Base-by-base conservation (phyloP, 2,329 filamentous ascomycete genomes). In the Orbilia brochopaga region DNA sequence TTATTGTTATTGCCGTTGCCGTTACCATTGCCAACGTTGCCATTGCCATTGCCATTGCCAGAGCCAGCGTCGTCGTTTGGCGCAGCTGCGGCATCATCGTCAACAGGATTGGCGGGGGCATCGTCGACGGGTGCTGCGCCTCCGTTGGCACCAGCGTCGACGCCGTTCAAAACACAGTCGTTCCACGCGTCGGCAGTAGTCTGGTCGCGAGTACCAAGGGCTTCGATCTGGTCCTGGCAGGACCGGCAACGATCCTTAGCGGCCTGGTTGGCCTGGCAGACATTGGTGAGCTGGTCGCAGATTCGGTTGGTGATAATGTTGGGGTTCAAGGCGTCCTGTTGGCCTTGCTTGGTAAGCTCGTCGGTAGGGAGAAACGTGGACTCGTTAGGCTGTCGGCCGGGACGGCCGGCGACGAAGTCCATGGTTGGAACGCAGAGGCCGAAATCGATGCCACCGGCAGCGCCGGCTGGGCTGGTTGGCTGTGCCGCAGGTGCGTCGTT, bases 221-320 rank as follows among this genome's bases (percentile, higher is more conserved):
- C 82, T 75, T 80, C 69, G 54, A 87, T 83, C 78, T 82, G 77
- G 0, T 83, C 80, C 79, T 87, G 81, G 1, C 86, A 86, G 23
- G 79, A 79, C 55, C 78, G 75, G 79, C 85, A 87, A 3, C 82
- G 81, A 11, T 82, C 77, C 74, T 84, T 82, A 60, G 86, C 87
- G 2, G 85, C 86, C 24, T 80, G 82, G 77, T 86, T 87, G 59
- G 87, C 87, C 42, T 81, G 80, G 80, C 87, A 90, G 40, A 87
- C 85, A 79, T 88, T 89, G 77, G 79, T 83, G 67, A 90, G 83
- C 80, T 89, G 86, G 79, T 90, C 87, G 79, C 85, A 87, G 78
- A 90, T 86, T 73, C 86, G 84, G 83, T 88, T 89, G 78, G 86
- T 88, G 81, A 90, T 90, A 82, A 90, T 90, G 81, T 85, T 85